Evolutionary conservation across 192 early-diverging fungal species (phyloP).

Genomic region (Backusella sp.): DNA sequence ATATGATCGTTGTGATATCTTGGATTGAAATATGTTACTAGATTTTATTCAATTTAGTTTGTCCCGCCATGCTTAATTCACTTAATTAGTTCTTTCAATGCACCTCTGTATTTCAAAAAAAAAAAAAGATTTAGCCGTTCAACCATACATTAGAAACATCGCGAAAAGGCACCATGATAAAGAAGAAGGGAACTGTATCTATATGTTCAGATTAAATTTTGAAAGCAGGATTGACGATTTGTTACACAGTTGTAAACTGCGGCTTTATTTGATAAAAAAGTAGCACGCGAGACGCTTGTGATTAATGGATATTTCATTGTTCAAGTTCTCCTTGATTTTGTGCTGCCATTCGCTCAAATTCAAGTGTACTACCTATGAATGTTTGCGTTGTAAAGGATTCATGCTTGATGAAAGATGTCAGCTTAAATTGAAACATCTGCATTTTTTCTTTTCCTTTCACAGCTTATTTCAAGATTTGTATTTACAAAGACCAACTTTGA

Average conservation of each 20-base stretch:
- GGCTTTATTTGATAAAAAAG: not conserved
- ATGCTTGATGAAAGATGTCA: not conserved
- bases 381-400: not conserved
- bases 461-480: not conserved
- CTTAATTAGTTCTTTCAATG: not conserved
- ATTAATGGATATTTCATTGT: not conserved
- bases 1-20: conserved; percentile 1
- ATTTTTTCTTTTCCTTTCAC: not conserved
- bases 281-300: not conserved
- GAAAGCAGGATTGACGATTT: not conserved
- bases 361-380: not conserved
- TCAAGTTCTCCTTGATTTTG: not conserved
- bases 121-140: not conserved
- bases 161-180: not conserved
- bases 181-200: not conserved
- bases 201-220: not conserved
- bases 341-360: not conserved
- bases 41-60: conserved; percentile 11
- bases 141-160: not conserved
- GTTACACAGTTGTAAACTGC: not conserved
- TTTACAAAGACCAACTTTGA: not conserved
- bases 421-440: not conserved
- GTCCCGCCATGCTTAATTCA: not conserved
- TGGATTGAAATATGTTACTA: not conserved
- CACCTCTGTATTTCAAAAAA: not conserved